Evolutionary conservation across 768 basidiomycete genomes (phyloP), one percentile per base, ranked within the genome.

Genomic region (Strobilomyces echinocephalus): DNA sequence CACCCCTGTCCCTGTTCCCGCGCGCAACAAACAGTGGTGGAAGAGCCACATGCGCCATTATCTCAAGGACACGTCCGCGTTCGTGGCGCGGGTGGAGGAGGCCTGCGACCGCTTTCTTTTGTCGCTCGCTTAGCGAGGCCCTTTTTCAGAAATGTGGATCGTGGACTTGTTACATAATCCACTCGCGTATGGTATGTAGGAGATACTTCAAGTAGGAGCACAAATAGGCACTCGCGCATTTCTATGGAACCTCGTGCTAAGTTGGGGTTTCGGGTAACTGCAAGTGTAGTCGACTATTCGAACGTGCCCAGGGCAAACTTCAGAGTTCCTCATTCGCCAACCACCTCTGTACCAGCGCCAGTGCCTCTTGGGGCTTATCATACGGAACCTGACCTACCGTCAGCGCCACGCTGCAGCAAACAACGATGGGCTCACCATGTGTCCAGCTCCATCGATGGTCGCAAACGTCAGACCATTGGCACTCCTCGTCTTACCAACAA

Each of bases 391-490:
- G 36, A 33, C 2, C 12, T 12, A 24, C 28, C 24, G 6, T 67
- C 38, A 61, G 50, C 34, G 33, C 20, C 31, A 46, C 6, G 11
- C 34, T 12, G n/a, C 33, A 11, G 45, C 10, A 26, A 34, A 4
- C 21, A n/a, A 36, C 2, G 1, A 34, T 10, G 18, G 6, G 61
- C 72, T 33, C 33, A 85, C 86, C 85, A 87, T 87, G 69, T 91
- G 89, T 20, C 89, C 88, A 21, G 88, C 89, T 3, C 78, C 84
- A 20, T 78, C 65, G 34, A 88, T 63, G 4, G 84, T 87, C 14
- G 78, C 81, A 66, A 83, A 88, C 40, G 84, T 87, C 48, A 93
- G 69, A n/a, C 79, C 78, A 8, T 75, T 76, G 21, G 76, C 78
- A 41, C 72, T 76, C 69, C 83, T 81, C 24, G 78, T 82, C 66